phyloP scores from a whole-genome alignment of 768 basidiomycete genomes.

The Dentipellis sp. region DNA sequence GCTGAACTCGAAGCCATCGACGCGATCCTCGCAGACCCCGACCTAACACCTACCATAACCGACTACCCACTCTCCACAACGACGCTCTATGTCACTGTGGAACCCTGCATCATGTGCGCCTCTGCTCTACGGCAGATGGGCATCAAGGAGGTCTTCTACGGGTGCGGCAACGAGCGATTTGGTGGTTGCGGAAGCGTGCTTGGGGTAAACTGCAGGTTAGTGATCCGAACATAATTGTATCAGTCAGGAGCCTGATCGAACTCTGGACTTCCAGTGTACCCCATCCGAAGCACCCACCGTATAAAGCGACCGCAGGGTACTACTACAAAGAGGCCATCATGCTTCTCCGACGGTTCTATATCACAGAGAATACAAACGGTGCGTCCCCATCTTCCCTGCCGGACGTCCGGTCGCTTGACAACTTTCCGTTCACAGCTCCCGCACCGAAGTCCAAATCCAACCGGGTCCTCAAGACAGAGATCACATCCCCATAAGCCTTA shows the following conservation, averaged over 20 bases:
- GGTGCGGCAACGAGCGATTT: constrained; percentile 92
- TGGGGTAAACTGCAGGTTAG: constrained; percentile 71
- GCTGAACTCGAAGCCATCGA: constrained; percentile 98
- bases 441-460: constrained; percentile 82
- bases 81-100: constrained; percentile 94
- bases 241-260: too few relatives aligned
- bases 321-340: constrained; percentile 51
- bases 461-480: constrained; percentile 78
- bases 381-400: constrained; percentile 13
- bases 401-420: too few relatives aligned
- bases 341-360: constrained; percentile 51
- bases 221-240: constrained; percentile 1
- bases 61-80: constrained; percentile 66
- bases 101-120: constrained; percentile 99
- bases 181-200: constrained; percentile 95
- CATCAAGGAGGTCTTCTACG: constrained; percentile 84
- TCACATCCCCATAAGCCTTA: constrained; percentile 23
- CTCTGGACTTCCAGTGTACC: constrained; percentile 35
- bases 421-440: constrained; percentile 49
- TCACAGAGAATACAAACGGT: constrained; percentile 93
- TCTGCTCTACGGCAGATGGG: constrained; percentile 91
- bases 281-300: constrained; percentile 70
- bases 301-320: constrained; percentile 50
- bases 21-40: constrained; percentile 57
- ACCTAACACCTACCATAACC: constrained; percentile 41